Evolutionary conservation across 116 monocot genomes (phyloP).

Genomic region (Trichopus zeylanicus): DNA sequence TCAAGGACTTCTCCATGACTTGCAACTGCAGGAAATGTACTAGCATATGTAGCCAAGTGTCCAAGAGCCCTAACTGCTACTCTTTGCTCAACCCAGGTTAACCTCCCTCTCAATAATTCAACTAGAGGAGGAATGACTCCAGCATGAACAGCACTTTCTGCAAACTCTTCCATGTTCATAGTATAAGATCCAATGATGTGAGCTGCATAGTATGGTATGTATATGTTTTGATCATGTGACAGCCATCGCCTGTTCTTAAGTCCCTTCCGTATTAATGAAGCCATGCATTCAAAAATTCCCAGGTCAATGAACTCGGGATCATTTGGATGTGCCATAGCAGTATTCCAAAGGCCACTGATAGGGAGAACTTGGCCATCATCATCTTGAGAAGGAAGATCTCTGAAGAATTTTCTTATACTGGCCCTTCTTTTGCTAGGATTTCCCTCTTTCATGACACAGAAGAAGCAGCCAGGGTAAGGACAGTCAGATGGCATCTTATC

Average conservation of each 20-base stretch:
- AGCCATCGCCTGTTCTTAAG: conserved; percentile 91
- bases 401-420: conserved; percentile 79
- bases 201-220: conserved; percentile 96
- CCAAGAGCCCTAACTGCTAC: conserved; percentile 94
- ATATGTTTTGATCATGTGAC: conserved; percentile 91
- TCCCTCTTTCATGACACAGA: conserved; percentile 96
- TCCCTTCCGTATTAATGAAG: conserved; percentile 88
- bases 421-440: conserved; percentile 79
- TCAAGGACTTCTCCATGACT: conserved; percentile 85
- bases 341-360: conserved; percentile 96
- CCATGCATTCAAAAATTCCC: conserved; percentile 98
- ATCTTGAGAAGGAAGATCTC: conserved; percentile 91
- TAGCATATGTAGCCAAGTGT: conserved; percentile 86
- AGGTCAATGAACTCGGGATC: conserved; percentile 93
- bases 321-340: conserved; percentile 98
- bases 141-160: conserved; percentile 76
- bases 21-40: conserved; percentile 81
- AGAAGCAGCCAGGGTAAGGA: conserved; percentile 91
- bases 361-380: conserved; percentile 97
- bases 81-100: conserved; percentile 98
- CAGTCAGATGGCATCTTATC: conserved; percentile 80
- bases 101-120: conserved; percentile 84
- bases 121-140: conserved; percentile 89
- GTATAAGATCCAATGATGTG: conserved; percentile 99
- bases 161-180: conserved; percentile 99